Percentiles rank a stretch among this genome's conserved stretches.
phyloP scores from a whole-genome alignment of 2,329 filamentous ascomycete genomes.

The Neobulgaria alba region DNA sequence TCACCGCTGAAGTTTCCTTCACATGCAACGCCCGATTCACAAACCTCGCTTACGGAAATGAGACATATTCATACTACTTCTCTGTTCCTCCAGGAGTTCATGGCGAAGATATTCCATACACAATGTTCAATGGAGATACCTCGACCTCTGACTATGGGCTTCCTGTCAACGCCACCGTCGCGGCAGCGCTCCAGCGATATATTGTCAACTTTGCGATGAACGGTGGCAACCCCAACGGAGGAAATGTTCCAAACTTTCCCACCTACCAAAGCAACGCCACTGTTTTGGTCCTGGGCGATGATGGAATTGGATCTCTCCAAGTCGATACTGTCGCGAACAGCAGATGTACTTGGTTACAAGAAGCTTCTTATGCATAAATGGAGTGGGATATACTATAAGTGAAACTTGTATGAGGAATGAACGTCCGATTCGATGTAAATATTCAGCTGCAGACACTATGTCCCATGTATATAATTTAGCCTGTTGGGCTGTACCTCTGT shows the following conservation, averaged over 20 bases:
- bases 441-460: too few relatives aligned
- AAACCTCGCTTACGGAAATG: constrained; percentile 35
- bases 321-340: constrained; percentile 21
- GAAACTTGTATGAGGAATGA: too few relatives aligned
- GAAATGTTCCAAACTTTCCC: constrained; percentile 15
- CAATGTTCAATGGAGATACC: constrained; percentile 37
- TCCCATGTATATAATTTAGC: too few relatives aligned
- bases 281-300: constrained; percentile 5
- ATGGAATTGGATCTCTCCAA: constrained; percentile 2
- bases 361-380: constrained; percentile 12
- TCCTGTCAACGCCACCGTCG: constrained; percentile 21
- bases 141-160: not conserved
- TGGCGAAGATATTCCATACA: constrained; percentile 41
- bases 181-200: constrained; percentile 30
- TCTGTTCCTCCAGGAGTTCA: constrained; percentile 44
- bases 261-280: constrained; percentile 7
- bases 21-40: constrained; percentile 45
- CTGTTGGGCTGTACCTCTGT: too few relatives aligned
- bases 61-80: constrained; percentile 44
- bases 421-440: too few relatives aligned
- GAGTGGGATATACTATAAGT: too few relatives aligned
- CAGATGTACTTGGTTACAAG: constrained; percentile 31
- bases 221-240: constrained; percentile 6
- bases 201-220: constrained; percentile 29
- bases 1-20: constrained; percentile 37